Conservation (phyloP, 225 moss, liverwort and hornwort genomes). For the Climacium dendroides region DNA sequence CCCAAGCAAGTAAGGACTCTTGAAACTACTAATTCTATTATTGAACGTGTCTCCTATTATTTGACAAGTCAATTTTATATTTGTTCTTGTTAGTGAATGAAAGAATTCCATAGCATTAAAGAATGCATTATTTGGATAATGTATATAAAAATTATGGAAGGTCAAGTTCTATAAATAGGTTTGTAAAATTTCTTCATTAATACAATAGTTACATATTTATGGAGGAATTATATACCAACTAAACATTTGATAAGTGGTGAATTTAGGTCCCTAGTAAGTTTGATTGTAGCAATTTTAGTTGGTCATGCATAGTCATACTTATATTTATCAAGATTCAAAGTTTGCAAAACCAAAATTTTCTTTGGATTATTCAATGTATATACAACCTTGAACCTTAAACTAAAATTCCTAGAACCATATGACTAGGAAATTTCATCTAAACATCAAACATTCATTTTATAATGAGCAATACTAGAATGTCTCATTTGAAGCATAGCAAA, state of each 20-base stretch:
- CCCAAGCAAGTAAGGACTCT: neutral
- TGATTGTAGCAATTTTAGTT: neutral
- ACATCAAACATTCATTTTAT: neutral
- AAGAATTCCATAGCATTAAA: neutral
- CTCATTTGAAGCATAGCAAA: neutral
- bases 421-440: neutral
- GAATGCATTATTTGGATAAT: no score
- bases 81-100: neutral
- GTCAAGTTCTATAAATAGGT: no score
- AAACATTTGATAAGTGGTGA: neutral
- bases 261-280: neutral
- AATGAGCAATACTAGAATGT: neutral
- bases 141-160: neutral
- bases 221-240: rapidly evolving
- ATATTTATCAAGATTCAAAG: neutral
- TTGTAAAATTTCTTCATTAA: neutral
- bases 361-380: neutral
- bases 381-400: neutral
- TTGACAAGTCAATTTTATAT: neutral
- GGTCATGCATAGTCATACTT: neutral
- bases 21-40: no score
- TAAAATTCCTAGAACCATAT: neutral
- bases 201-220: neutral
- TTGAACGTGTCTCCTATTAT: neutral
- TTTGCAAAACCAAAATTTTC: neutral